Conservation (phyloP, 805 yeast genomes). For the Monosporozyma aerobia region DNA sequence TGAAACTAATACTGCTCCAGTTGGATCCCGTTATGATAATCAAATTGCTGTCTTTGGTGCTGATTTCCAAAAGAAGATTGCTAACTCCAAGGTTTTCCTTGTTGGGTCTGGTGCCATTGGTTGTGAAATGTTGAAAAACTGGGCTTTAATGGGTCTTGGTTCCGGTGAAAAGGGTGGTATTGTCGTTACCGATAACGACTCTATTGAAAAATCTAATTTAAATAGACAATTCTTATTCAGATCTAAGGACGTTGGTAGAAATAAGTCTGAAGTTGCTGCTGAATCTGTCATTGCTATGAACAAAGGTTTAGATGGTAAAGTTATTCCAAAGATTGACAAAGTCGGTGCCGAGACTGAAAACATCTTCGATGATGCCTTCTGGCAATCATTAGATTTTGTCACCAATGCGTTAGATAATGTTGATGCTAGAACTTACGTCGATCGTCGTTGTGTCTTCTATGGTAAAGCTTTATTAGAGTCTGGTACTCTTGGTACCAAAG, state of each 20-base stretch:
- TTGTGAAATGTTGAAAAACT: conserved; percentile 94
- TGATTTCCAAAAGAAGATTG: conserved; percentile 60
- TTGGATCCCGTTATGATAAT: conserved; percentile 80
- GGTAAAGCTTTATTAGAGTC: conserved; percentile 87
- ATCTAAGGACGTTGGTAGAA: conserved; percentile 85
- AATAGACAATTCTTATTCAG: conserved; percentile 95
- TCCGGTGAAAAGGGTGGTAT: conserved; percentile 85
- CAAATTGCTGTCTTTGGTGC: conserved; percentile 92
- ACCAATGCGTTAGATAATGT: conserved; percentile 96
- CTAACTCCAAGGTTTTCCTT: conserved; percentile 74
- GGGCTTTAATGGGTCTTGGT: conserved; percentile 96
- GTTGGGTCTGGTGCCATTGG: conserved; percentile 99
- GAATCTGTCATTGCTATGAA: conserved; percentile 78
- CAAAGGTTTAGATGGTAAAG: conserved; percentile 70
- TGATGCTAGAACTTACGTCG: conserved; percentile 96
- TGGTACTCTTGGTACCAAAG: conserved; percentile 97
- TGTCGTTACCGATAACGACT: conserved; percentile 76
- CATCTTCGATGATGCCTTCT: conserved; percentile 74
- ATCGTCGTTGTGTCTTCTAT: conserved; percentile 90
- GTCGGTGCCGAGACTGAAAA: conserved; percentile 91
- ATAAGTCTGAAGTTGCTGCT: conserved; percentile 87
- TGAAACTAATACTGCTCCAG: conserved; percentile 64
- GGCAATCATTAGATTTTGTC: conserved; percentile 78
- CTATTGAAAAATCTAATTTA: conserved; percentile 90
- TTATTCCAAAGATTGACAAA: conserved; percentile 69